phyloP scores from a whole-genome alignment of 495 filamentous ascomycete genomes.

The Pyrenopolyporus hunteri region DNA sequence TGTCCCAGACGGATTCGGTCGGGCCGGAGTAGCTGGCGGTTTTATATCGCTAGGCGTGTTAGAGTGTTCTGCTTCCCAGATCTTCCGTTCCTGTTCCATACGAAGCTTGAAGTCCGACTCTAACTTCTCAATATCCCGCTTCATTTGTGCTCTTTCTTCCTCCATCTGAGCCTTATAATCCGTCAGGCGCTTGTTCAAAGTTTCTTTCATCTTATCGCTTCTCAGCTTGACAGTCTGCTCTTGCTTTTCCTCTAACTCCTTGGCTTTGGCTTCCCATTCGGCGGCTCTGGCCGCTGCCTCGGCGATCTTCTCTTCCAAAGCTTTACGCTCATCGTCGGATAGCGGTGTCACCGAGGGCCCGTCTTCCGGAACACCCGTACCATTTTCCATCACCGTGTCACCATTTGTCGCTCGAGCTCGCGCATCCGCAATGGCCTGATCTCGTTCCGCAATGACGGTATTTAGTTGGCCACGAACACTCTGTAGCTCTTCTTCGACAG shows the following conservation, averaged over 20 bases:
- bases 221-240: conserved; percentile 66
- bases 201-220: conserved; percentile 73
- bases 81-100: conserved; percentile 68
- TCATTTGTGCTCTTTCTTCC: conserved; percentile 47
- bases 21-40: conserved; percentile 42
- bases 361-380: conserved; percentile 37
- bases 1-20: conserved; percentile 33
- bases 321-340: conserved; percentile 59
- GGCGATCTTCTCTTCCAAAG: conserved; percentile 55
- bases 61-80: conserved; percentile 56
- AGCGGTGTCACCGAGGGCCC: conserved; percentile 39
- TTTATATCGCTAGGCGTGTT: conserved; percentile 36
- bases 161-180: conserved; percentile 63
- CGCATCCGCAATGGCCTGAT: conserved; percentile 55
- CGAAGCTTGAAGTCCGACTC: conserved; percentile 68
- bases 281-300: conserved; percentile 54
- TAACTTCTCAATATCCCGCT: conserved; percentile 60
- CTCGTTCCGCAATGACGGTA: conserved; percentile 49
- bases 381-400: conserved; percentile 46
- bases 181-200: conserved; percentile 70
- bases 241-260: conserved; percentile 59
- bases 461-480: conserved; percentile 51
- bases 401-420: conserved; percentile 46
- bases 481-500: conserved; percentile 54
- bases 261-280: conserved; percentile 62